These are phyloP conservation scores for Penicillium fuscoglaucum DNA, from an alignment of 2,329 filamentous ascomycete species.

Conservation along the genomic window DNA sequence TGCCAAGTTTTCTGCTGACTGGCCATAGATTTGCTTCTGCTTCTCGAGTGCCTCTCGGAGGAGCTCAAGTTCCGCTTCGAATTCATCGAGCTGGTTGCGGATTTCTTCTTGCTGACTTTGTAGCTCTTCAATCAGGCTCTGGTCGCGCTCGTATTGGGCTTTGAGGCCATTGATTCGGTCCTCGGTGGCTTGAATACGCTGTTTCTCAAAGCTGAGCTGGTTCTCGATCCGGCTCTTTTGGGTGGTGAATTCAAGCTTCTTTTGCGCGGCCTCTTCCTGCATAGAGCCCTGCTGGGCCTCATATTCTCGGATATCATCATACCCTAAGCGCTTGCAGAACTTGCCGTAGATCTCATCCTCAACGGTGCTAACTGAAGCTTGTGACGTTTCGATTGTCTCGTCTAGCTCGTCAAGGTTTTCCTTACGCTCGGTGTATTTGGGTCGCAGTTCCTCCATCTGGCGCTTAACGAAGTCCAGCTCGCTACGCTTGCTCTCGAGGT, in stretches of 20 bases:
- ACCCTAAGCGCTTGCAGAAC: conserved; percentile 86
- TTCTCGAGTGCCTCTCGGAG: conserved; percentile 71
- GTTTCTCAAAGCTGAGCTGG: conserved; percentile 64
- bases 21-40: conserved; percentile 65
- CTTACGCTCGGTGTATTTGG: conserved; percentile 73
- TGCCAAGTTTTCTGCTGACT: conserved; percentile 73
- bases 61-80: conserved; percentile 74
- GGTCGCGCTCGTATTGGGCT: conserved; percentile 64
- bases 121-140: conserved; percentile 68
- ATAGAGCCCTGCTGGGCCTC: conserved; percentile 89
- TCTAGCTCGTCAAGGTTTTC: conserved; percentile 65
- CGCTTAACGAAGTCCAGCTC: conserved; percentile 72
- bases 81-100: conserved; percentile 68
- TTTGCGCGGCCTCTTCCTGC: conserved; percentile 85
- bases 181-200: conserved; percentile 69
- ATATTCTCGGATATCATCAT: conserved; percentile 86
- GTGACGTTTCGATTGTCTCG: conserved; percentile 55
- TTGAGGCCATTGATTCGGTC: conserved; percentile 69
- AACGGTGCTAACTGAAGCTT: conserved; percentile 70
- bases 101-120: conserved; percentile 72
- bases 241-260: conserved; percentile 80
- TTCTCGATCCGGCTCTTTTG: conserved; percentile 67
- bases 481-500: conserved; percentile 78
- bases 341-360: conserved; percentile 83
- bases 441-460: conserved; percentile 73